These are phyloP conservation scores for Lentinula edodes DNA, from an alignment of 768 basidiomycete genomes.

Conservation along the genomic window DNA sequence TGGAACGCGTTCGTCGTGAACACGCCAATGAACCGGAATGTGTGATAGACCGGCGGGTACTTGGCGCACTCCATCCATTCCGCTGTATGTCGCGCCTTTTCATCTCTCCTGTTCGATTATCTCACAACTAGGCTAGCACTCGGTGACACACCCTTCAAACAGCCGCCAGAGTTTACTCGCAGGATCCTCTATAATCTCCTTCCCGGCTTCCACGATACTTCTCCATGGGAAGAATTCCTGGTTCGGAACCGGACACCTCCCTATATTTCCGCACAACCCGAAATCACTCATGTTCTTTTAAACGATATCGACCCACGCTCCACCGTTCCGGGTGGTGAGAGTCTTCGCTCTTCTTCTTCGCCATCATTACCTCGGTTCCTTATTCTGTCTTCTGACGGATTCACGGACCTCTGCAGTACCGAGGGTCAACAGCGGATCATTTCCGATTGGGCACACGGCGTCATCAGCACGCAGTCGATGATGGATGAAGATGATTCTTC, in stretches of 20 bases:
- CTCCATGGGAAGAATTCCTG: conserved; percentile 64
- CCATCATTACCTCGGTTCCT: conserved; percentile 41
- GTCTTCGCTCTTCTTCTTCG: conserved; percentile 11
- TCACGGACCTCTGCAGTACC: conserved; percentile 51
- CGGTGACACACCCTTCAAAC: conserved; percentile 70
- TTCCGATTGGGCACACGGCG: conserved; percentile 44
- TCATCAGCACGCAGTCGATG: conserved; percentile 25
- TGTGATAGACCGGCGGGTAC: conserved; percentile 58
- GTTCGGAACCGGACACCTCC: conserved; percentile 58
- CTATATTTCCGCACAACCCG: conserved; percentile 60
- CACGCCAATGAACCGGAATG: conserved; percentile 72
- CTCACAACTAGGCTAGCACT: conserved; percentile 38
- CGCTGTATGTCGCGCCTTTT: conserved; percentile 44
- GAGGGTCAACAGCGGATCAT: conserved; percentile 42
- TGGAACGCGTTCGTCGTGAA: conserved; percentile 54
- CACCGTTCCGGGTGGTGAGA: not conserved
- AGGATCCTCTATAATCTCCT: conserved; percentile 62
- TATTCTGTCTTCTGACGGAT: conserved; percentile 62
- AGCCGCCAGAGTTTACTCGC: conserved; percentile 62
- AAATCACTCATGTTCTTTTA: conserved; percentile 53
- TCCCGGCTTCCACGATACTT: conserved; percentile 55
- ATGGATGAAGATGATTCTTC: not conserved
- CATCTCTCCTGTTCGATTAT: conserved; percentile 3
- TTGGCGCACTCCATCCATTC: conserved; percentile 74
- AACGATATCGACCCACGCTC: conserved; percentile 12